Evolutionary conservation across 2,329 filamentous ascomycete species (phyloP), one percentile per base, ranked within the genome.

Genomic region (Colletotrichum paranaense): DNA sequence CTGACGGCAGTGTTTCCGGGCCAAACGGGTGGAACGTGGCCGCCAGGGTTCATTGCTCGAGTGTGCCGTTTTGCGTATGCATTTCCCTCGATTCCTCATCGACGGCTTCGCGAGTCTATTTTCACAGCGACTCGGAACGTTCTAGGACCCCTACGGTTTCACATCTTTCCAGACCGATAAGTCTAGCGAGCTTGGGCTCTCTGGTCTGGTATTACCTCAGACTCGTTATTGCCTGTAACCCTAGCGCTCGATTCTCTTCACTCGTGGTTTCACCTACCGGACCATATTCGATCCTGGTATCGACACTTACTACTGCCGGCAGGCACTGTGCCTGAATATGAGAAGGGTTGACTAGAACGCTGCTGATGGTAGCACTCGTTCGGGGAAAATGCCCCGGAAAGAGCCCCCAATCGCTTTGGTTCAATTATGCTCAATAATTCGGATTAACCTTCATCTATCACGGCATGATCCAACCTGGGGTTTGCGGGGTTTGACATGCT

Each of bases 21-120:
- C 59, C 65, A 64, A 69, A 59, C 65, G 38, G 69, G 55, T 72
- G 67, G 66, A 62, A 73, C 35, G 66, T 70, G 67, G 67, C 19
- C 35, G 19, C 28, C 46, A 30, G 57, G 35, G 46, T 52, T 22
- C 46, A 38, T 49, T 65, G 52, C 65, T 72, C 58, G 53, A 68
- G 58, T 14, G 58, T 49, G 26, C 57, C 38, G n/a, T 19, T 52
- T 72, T 58, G 52, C 59, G 28, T 35, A 46, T 52, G 38, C 28
- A 30, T 8, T 49, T 28, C 24, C 42, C 62, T 30, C 11, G 16
- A 53, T 55, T 22, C 42, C 19, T 35, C 62, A 58, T 22, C 38
- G 56, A n/a, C 9, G 12, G 42, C 28, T 49, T 30, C 30, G 16
- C 58, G 30, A 42, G 42, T 70, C 60, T 65, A 57, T 66, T 66